These are phyloP conservation scores for Thraustotheca clavata DNA, from an alignment of 352 stramenopile species.

Conservation along the genomic window DNA sequence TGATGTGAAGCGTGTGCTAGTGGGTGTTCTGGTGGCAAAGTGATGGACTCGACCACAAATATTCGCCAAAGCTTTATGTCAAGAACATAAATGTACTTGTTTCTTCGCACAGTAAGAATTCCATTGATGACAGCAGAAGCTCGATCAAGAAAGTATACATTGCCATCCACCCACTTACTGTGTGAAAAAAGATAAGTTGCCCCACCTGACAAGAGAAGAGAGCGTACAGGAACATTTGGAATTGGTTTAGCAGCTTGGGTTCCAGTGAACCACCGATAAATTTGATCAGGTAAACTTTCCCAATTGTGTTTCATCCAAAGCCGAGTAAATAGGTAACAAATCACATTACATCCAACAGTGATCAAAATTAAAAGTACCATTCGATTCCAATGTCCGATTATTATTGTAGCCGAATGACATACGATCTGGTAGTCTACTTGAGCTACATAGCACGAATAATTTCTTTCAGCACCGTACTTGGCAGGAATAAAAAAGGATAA, in stretches of 20 bases:
- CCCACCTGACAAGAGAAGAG: neutral
- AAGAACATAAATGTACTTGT: neutral
- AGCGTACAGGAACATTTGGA: neutral
- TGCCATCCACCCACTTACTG: neutral
- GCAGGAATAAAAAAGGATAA: neutral
- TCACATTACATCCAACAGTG: neutral
- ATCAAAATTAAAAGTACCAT: neutral
- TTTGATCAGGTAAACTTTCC: neutral
- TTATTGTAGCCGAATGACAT: neutral
- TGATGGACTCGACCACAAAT: neutral
- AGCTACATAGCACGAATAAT: neutral
- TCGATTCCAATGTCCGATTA: neutral
- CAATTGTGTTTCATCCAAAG: too few species aligned
- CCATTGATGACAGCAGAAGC: neutral
- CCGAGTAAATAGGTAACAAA: neutral
- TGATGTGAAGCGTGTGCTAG: neutral
- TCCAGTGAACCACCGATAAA: neutral
- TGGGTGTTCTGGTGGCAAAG: neutral
- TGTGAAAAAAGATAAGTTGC: neutral
- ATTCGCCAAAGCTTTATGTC: conserved; percentile 3
- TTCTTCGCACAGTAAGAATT: neutral
- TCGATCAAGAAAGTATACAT: neutral
- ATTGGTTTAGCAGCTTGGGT: neutral
- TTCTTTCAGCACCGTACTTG: neutral
- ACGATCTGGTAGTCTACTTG: neutral